Evolutionary conservation across 2,329 filamentous ascomycete genomes (phyloP), one percentile per base, ranked within the genome.

Genomic region (Cercospora sp.): DNA sequence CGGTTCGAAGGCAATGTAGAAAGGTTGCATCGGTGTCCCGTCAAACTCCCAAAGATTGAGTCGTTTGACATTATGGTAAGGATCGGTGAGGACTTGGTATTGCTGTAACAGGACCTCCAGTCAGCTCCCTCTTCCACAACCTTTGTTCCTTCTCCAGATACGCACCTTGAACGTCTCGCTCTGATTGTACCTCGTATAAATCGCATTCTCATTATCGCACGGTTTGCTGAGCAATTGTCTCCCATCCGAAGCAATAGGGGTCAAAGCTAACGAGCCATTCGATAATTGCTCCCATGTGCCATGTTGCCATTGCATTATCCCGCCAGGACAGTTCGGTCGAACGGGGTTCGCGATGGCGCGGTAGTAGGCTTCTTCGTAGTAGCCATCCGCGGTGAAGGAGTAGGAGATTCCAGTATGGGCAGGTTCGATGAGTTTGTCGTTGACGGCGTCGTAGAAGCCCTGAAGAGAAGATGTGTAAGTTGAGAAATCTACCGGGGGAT

Each of bases 271-370:
- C 5, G 86, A 88, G 51, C 88, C 87, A 74, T 90, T 86, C 21
- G 80, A 73, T 53, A 83, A 81, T 71, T 88, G 81, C 5, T 81
- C 80, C 76, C 87, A 91, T 65, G 79, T 87, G 51, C 90, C 90
- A 76, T 92, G 90, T 76, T 92, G 90, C 84, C 87, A 92, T 80
- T 91, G 89, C 82, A 92, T 87, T 59, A 91, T 85, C 8, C 86
- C 88, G 64, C 84, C 82, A 1, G 89, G 86, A 74, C 90, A 92
- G 68, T 81, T 79, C 30, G 90, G 90, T 13, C 84, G 81, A 18
- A 49, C 49, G 59, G 75, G 90, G 76, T 92, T 91, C 59, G 90
- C 80, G 74, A 91, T 80, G 9, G 89, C 89, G 70, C 89, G 85
- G 78, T 91, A 92, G 77, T 89, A 88, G 13, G 90, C 89, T 74